A percentile compares a stretch with the other conserved stretches of the same genome.
Evolutionary conservation across 2,329 filamentous ascomycete genomes (phyloP).

Genomic region (Fusarium musae): DNA sequence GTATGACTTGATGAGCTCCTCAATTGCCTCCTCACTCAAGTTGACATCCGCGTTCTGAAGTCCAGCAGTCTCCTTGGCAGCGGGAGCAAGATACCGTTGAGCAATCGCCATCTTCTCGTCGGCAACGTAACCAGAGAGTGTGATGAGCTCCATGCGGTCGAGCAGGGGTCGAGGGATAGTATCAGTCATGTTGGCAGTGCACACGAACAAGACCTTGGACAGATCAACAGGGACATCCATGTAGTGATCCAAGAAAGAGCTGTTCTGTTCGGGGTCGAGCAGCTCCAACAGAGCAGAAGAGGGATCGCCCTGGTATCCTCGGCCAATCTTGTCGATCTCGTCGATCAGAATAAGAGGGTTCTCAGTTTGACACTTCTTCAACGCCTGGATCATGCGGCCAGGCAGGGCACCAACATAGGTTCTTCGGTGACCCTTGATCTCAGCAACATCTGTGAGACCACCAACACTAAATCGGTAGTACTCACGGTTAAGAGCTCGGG

Average conservation of each 20-base stretch:
- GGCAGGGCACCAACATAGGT: slow-evolving; percentile 97
- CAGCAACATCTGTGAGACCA: slow-evolving; percentile 94
- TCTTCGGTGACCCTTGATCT: slow-evolving; percentile 96
- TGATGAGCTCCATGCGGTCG: slow-evolving; percentile 97
- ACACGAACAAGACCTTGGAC: slow-evolving; percentile 97
- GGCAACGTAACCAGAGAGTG: slow-evolving; percentile 93
- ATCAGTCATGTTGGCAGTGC: slow-evolving; percentile 98
- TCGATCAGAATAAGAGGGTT: slow-evolving; percentile 97
- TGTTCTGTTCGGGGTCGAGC: slow-evolving; percentile 97
- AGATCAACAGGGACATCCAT: slow-evolving; percentile 98
- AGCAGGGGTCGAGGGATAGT: slow-evolving; percentile 94
- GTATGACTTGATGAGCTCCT: slow-evolving; percentile 98
- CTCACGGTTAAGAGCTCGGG: slow-evolving; percentile 90
- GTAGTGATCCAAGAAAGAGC: slow-evolving; percentile 96
- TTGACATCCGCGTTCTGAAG: slow-evolving; percentile 90
- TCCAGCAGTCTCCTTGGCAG: slow-evolving; percentile 93
- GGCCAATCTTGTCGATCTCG: slow-evolving; percentile 97
- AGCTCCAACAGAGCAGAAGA: slow-evolving; percentile 93
- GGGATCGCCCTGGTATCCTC: slow-evolving; percentile 95
- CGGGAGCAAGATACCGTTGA: slow-evolving; percentile 88
- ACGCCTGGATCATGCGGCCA: slow-evolving; percentile 94
- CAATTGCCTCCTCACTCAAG: slow-evolving; percentile 87
- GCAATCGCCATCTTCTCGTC: slow-evolving; percentile 99
- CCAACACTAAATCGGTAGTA: slow-evolving; percentile 99
- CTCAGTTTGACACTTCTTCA: slow-evolving; percentile 99